Percentiles rank a stretch among this genome's conserved stretches.
phyloP scores from a whole-genome alignment of 306 rosid species.

The Ziziphus jujuba region DNA sequence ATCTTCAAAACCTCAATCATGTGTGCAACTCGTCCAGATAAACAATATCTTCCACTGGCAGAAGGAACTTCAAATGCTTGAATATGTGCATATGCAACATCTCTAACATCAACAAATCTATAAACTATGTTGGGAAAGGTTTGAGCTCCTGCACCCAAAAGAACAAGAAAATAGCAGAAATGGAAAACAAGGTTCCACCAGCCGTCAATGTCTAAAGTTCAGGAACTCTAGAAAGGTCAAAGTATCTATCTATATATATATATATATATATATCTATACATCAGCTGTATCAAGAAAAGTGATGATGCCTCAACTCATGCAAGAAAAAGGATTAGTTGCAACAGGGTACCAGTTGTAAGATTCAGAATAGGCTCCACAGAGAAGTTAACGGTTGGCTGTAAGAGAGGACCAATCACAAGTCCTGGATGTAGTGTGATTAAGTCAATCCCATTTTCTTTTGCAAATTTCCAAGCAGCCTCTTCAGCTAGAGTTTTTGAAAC shows the following conservation, averaged over 20 bases:
- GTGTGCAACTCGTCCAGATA: conserved; percentile 39
- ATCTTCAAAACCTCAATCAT: conserved; percentile 33
- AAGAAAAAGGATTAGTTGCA: too few relatives aligned
- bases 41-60: conserved; percentile 49
- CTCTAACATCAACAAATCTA: conserved; percentile 54
- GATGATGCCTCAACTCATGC: too few relatives aligned
- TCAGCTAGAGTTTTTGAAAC: conserved; percentile 33
- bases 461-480: conserved; percentile 33
- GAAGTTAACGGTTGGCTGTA: conserved; percentile 29
- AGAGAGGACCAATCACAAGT: conserved; percentile 26
- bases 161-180: too few relatives aligned
- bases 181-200: too few relatives aligned
- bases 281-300: too few relatives aligned
- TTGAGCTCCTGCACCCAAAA: conserved; percentile 21
- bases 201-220: too few relatives aligned
- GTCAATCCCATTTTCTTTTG: conserved; percentile 20
- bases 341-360: background rate
- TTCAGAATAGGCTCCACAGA: too few relatives aligned
- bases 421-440: conserved; percentile 22
- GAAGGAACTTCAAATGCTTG: conserved; percentile 53
- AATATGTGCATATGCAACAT: conserved; percentile 59
- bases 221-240: too few relatives aligned
- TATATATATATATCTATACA: too few relatives aligned
- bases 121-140: conserved; percentile 26
- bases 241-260: too few relatives aligned